These are phyloP conservation scores for Umbellularia californica DNA, from an alignment of 164 flowering plant species.

Conservation along the genomic window DNA sequence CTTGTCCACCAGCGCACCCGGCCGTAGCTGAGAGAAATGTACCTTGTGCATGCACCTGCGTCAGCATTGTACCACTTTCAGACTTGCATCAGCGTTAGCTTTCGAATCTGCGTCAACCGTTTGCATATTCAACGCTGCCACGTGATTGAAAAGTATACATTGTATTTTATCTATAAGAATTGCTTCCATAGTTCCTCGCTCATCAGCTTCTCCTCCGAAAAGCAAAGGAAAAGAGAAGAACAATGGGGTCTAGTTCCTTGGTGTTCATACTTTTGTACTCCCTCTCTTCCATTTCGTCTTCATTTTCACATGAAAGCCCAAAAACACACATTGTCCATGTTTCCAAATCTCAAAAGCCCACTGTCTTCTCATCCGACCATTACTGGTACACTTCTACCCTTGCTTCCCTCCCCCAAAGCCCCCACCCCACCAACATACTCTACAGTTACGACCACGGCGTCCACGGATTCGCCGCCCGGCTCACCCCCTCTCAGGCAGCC, in stretches of 20 bases:
- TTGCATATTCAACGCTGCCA: no score
- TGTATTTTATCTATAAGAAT: no score
- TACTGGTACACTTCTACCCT: slow-evolving; percentile 26
- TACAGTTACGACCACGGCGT: slow-evolving; percentile 32
- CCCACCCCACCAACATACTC: slow-evolving; percentile 17
- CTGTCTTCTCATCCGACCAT: slow-evolving; percentile 9
- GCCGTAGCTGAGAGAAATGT: no score
- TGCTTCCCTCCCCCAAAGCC: slow-evolving; percentile 10
- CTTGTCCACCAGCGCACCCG: no score
- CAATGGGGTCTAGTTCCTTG: not conserved
- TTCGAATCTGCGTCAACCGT: no score
- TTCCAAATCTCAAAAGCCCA: slow-evolving; percentile 21
- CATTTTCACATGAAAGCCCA: not conserved
- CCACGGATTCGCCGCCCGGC: slow-evolving; percentile 80
- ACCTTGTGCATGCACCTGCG: no score
- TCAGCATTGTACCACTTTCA: no score
- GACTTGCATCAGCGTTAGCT: no score
- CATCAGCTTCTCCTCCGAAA: not conserved
- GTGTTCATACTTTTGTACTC: slow-evolving; percentile 3
- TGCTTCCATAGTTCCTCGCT: not conserved
- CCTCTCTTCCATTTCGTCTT: not conserved
- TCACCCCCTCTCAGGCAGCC: slow-evolving; percentile 48
- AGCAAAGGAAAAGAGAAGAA: not conserved
- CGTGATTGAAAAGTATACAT: not conserved
- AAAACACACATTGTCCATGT: slow-evolving; percentile 26